Percentiles rank a stretch among this genome's conserved stretches.
These are phyloP conservation scores for Puccinellia tenuiflora DNA, from an alignment of 176 grass and related monocot genomes.

Conservation along the genomic window DNA sequence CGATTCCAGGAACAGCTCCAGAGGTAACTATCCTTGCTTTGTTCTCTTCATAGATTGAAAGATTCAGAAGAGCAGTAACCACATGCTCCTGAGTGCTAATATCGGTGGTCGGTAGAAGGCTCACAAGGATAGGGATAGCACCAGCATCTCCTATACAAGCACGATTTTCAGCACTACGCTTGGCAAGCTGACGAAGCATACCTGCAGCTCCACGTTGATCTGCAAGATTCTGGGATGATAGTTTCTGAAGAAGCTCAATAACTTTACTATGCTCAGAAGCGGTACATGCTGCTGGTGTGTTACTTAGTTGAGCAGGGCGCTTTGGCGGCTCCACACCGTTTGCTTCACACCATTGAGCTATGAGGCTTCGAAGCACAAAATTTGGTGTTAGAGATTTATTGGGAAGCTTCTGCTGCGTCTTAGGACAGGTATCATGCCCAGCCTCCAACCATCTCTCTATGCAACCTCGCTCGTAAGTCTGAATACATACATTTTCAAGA, in stretches of 20 bases:
- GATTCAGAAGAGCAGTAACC: constrained; percentile 87
- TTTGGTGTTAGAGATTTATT: constrained; percentile 81
- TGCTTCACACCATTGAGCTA: constrained; percentile 85
- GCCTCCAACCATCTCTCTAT: constrained; percentile 85
- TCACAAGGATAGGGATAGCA: constrained; percentile 82
- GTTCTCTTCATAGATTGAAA: constrained; percentile 89
- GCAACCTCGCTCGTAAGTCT: constrained; percentile 77
- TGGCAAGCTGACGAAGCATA: constrained; percentile 83
- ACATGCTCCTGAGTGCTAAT: constrained; percentile 73
- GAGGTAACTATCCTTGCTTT: constrained; percentile 73
- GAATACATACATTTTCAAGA: constrained; percentile 29
- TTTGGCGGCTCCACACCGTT: constrained; percentile 85
- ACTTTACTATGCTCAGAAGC: constrained; percentile 65
- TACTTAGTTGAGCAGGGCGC: constrained; percentile 34
- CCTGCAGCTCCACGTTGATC: constrained; percentile 62
- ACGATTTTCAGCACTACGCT: constrained; percentile 75
- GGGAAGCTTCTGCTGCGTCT: constrained; percentile 74
- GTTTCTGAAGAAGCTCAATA: constrained; percentile 65
- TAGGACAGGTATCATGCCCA: constrained; percentile 79
- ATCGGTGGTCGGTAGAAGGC: constrained; percentile 63
- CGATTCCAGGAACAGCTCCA: constrained; percentile 70
- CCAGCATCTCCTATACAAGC: constrained; percentile 87
- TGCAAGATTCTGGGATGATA: constrained; percentile 69
- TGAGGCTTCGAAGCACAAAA: constrained; percentile 72
- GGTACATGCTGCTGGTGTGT: constrained; percentile 47